phyloP scores from a whole-genome alignment of 1,139 yeast genomes.

The Casaregolazyma suthepensis region DNA sequence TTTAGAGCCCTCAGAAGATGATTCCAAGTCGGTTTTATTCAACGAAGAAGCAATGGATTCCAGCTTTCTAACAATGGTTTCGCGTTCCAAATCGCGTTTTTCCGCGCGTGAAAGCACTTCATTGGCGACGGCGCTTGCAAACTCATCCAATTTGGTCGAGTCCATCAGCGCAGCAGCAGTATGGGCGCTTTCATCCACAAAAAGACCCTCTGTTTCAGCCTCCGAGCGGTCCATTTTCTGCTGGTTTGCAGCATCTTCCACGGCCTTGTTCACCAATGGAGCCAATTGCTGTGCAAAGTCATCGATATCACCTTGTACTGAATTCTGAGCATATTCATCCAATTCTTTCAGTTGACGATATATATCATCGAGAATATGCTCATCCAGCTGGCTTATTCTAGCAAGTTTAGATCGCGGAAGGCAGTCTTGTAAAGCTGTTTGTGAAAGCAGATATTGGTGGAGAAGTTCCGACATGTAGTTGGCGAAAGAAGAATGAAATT shows the following conservation, averaged over 20 bases:
- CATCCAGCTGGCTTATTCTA: conserved; percentile 6
- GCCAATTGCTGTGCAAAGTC: conserved; percentile 11
- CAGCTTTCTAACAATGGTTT: background rate
- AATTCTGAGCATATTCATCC: conserved; percentile 14
- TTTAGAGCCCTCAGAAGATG: background rate
- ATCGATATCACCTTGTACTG: conserved; percentile 12
- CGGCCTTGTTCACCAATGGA: conserved; percentile 3
- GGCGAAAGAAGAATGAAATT: background rate
- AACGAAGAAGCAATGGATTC: conserved; percentile 4
- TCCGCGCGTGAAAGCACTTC: conserved; percentile 7
- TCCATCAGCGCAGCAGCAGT: conserved; percentile 9
- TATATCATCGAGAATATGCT: conserved; percentile 8
- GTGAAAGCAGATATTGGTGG: conserved; percentile 18
- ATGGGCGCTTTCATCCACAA: background rate
- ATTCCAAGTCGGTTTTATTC: conserved; percentile 2
- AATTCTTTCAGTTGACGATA: conserved; percentile 14
- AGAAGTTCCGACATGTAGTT: conserved; percentile 11
- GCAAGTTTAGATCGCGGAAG: conserved; percentile 10
- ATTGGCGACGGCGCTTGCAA: conserved; percentile 6
- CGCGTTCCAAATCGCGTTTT: background rate
- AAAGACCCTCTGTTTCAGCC: background rate
- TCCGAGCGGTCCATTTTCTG: background rate
- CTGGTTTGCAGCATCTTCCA: conserved; percentile 3
- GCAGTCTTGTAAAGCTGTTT: conserved; percentile 20
- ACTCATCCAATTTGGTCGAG: background rate